Base-by-base conservation (phyloP, 805 yeast genomes). In the Schwanniomyces sp. region DNA sequence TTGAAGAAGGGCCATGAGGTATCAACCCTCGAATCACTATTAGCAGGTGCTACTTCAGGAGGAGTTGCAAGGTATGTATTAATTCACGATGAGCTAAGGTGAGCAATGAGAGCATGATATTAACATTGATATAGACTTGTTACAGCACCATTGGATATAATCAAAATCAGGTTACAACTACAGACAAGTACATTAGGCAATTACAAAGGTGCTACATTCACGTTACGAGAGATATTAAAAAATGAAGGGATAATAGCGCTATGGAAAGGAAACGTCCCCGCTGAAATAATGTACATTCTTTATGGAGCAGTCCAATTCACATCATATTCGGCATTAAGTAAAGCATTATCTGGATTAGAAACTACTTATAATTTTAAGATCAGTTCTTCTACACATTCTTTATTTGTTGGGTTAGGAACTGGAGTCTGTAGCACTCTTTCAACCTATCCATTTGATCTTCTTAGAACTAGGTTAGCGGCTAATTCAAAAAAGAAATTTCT, bases 221-320 rank as follows among this genome's bases (percentile, higher is more conserved):
- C 84, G 0, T 62, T 81, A 41, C 52, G 50, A 11, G 63, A 70
- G 1, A 76, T 90, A 1, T 52, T 77, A 1, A 61, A 63, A 16
- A 74, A 80, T 29, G 98, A 92, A 64, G 96, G 96, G 1, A 37
- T 85, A 0, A 50, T 64, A 11, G 92, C 90, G 0, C 72, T 92
- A n/a, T 94, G 98, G 98, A 91, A 91, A 63, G 99, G 99, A 0
- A 94, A 94, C 61, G 76, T 89, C 0, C 96, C 99, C 0, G 99
- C 98, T 0, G 90, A 90, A 52, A 64, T 83, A 34, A 80, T 94
- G 82, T 94, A 94, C 59, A 70, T 92, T 11, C 54, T 87, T 9
- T 94, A 92, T 58, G 97, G 98, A 10, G 88, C 88, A 0, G 69
- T 81, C 0, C 98, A 94, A 63, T 94, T 94, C 67, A 74, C 92